These are phyloP conservation scores for Paramyrothecium sp. DNA, from an alignment of 2,329 filamentous ascomycete genomes.

Conservation along the genomic window DNA sequence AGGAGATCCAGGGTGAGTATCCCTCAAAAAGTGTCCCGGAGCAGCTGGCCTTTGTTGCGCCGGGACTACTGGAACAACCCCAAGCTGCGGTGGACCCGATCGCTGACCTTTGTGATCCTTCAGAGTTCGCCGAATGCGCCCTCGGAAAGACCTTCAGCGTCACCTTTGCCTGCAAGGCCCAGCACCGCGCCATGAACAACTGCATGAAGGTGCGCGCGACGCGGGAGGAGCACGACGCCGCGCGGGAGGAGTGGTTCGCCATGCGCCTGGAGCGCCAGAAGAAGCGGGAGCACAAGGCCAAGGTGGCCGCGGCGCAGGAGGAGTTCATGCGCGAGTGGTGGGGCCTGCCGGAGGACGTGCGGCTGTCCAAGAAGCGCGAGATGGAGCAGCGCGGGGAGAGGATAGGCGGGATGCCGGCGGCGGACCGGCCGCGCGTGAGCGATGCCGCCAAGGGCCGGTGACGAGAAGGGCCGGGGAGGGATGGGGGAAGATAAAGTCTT, in stretches of 20 bases:
- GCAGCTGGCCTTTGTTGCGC: too few relatives aligned
- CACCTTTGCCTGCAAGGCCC: conserved; percentile 78
- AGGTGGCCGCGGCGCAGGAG: conserved; percentile 60
- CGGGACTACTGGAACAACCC: neutral
- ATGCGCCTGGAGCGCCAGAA: conserved; percentile 67
- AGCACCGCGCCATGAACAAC: conserved; percentile 84
- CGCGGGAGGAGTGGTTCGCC: conserved; percentile 91
- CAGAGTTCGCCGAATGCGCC: conserved; percentile 91
- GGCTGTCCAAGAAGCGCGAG: conserved; percentile 47
- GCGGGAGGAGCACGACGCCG: conserved; percentile 79
- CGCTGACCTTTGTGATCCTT: neutral
- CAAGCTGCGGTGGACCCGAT: neutral
- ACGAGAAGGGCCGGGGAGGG: neutral
- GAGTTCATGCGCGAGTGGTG: conserved; percentile 67
- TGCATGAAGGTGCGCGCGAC: conserved; percentile 91
- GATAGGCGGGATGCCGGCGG: conserved; percentile 51
- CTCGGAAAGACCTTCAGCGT: conserved; percentile 82
- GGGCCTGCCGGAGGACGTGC: conserved; percentile 58
- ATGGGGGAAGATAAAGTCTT: neutral
- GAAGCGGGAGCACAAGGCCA: conserved; percentile 63
- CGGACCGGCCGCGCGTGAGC: conserved; percentile 17
- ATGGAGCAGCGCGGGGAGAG: conserved; percentile 49
- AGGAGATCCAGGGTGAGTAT: conserved; percentile 70
- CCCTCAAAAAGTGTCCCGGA: neutral
- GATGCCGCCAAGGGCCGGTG: neutral